phyloP scores from a whole-genome alignment of 2,329 filamentous ascomycete genomes.

The Fusarium incarnatum region DNA sequence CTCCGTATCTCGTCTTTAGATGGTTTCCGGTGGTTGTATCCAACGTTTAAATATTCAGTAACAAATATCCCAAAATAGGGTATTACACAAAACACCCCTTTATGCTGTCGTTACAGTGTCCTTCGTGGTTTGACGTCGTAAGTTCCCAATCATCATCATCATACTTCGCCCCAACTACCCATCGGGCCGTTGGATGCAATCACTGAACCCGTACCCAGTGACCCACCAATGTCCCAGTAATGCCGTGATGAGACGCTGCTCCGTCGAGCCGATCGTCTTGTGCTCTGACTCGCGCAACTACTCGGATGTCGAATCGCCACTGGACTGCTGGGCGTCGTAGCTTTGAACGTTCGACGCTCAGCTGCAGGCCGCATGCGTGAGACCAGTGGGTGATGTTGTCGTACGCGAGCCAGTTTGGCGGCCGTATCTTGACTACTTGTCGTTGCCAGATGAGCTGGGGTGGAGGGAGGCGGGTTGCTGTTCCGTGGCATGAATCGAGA shows the following conservation, averaged over 20 bases:
- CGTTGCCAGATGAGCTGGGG: slow-evolving; percentile 61
- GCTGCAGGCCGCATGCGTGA: slow-evolving; percentile 61
- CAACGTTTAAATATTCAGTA: slow-evolving; percentile 30
- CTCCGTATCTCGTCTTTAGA: slow-evolving; percentile 34
- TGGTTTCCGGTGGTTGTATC: slow-evolving; percentile 24
- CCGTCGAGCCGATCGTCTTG: slow-evolving; percentile 75
- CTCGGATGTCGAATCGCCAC: slow-evolving; percentile 62
- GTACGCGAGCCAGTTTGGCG: slow-evolving; percentile 83
- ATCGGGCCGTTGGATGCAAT: slow-evolving; percentile 74
- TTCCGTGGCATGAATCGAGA: slow-evolving; percentile 74
- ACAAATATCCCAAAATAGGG: slow-evolving; percentile 4
- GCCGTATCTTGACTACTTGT: slow-evolving; percentile 72
- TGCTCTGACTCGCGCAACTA: slow-evolving; percentile 90
- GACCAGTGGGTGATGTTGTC: slow-evolving; percentile 89
- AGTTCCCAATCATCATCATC: slow-evolving; percentile 33
- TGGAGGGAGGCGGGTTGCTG: slow-evolving; percentile 56
- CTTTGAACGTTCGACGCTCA: slow-evolving; percentile 69
- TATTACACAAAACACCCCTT: slow-evolving; percentile 27
- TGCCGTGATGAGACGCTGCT: slow-evolving; percentile 81
- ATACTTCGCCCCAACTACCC: slow-evolving; percentile 84
- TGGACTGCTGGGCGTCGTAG: slow-evolving; percentile 62
- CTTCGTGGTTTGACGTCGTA: slow-evolving; percentile 6
- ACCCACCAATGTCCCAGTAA: slow-evolving; percentile 92
- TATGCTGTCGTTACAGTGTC: slow-evolving; percentile 22
- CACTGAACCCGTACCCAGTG: slow-evolving; percentile 79